phyloP scores from a whole-genome alignment of 2,329 filamentous ascomycete species.

The Fusarium sp. region DNA sequence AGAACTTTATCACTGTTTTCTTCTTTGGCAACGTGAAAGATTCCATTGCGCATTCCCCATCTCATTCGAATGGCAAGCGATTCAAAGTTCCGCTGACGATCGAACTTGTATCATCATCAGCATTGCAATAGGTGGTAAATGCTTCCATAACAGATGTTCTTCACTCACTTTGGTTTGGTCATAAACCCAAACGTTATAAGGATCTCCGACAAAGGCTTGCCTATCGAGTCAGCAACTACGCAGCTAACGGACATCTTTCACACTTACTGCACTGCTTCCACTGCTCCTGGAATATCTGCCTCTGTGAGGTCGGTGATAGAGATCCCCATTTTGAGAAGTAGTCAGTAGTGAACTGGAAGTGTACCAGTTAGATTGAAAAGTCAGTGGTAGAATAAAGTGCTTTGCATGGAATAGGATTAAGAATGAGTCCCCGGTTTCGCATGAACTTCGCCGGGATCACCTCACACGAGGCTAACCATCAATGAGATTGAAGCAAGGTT shows the following conservation, averaged over 20 bases:
- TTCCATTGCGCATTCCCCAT: constrained; percentile 76
- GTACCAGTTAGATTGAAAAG: neutral
- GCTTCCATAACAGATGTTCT: too few species aligned
- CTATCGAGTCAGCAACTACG: constrained; percentile 10
- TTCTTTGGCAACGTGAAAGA: constrained; percentile 77
- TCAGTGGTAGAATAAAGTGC: too few species aligned
- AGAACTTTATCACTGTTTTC: constrained; percentile 64
- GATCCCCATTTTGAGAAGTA: constrained; percentile 56
- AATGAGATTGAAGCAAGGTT: neutral
- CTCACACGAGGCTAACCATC: neutral
- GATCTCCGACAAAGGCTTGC: constrained; percentile 72
- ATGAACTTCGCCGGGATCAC: neutral
- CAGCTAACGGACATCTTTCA: neutral
- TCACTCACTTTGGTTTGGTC: constrained; percentile 61
- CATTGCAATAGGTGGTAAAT: fast-evolving
- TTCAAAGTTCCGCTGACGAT: constrained; percentile 66
- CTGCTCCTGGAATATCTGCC: constrained; percentile 70
- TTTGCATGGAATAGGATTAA: neutral
- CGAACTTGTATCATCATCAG: constrained; percentile 58
- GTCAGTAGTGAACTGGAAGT: too few species aligned
- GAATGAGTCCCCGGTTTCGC: too few species aligned
- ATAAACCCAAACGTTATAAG: constrained; percentile 74
- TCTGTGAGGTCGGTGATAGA: constrained; percentile 65
- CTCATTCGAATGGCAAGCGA: constrained; percentile 73
- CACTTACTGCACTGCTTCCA: constrained; percentile 68